Conservation (phyloP, 2,329 filamentous ascomycete species). For the Thielaviopsis musarum region DNA sequence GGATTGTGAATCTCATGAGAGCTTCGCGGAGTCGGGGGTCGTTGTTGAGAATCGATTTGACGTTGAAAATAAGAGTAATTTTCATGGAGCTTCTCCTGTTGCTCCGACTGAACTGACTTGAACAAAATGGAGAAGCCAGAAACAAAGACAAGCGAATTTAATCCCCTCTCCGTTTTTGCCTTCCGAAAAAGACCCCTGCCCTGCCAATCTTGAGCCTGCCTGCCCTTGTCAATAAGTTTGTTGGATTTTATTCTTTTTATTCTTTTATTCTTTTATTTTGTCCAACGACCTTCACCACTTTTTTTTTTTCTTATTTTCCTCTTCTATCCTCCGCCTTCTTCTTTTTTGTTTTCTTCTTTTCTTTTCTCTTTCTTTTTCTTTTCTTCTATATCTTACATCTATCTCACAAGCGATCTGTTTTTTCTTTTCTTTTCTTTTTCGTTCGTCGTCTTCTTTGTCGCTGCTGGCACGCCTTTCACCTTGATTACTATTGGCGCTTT, state of each 20-base stretch:
- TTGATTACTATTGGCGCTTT: too few relatives aligned
- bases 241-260: not conserved
- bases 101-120: too few relatives aligned
- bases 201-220: not conserved
- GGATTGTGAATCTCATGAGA: too few relatives aligned
- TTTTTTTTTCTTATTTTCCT: not conserved
- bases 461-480: too few relatives aligned
- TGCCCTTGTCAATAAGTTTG: not conserved
- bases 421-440: not conserved
- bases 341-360: not conserved
- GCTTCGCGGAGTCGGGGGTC: too few relatives aligned
- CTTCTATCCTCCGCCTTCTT: not conserved
- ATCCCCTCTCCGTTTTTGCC: not conserved
- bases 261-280: not conserved
- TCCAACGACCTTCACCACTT: not conserved
- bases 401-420: not conserved
- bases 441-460: not conserved
- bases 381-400: not conserved
- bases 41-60: not conserved
- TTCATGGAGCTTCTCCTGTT: not conserved
- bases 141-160: too few relatives aligned
- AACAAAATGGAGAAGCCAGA: too few relatives aligned
- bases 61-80: not conserved
- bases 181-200: not conserved
- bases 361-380: not conserved